Base-by-base conservation (phyloP, 225 moss, liverwort and hornwort species). In the Climacium dendroides region DNA sequence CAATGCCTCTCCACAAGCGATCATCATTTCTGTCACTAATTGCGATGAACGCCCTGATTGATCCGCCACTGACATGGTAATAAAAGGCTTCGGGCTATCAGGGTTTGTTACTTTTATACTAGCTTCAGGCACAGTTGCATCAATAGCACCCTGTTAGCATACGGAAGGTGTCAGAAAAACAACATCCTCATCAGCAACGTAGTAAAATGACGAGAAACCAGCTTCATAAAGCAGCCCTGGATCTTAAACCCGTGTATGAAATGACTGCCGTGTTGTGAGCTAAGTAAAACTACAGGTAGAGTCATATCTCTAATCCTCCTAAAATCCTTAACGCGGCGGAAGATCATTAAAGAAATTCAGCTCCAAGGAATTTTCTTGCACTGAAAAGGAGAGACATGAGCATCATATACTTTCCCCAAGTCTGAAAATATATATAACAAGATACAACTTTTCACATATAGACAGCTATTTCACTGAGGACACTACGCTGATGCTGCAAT, bases 1-100 rank as follows among this genome's bases (percentile, higher is more conserved):
- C 78, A 97, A 77, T 59, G 94, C 96, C 88, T 99, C 99, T 64
- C 99, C 99, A 88, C 99, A 97, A 70, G 96, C 90, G 85, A 99
- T 97, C 99, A 99, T 99, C 97, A 99, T 96, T 90, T 99, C 97
- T 18, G 96, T 88, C 72, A 99, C 99, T 60, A 99, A 92, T 86
- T 92, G 95, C 70, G 93, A 93, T 66, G 99, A 93, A 62, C 93
- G 96, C 57, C 90, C 86, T 78, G 93, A 91, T 87, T 95, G 96
- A 91, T 99, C 94, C 85, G 86, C 87, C 85, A 97, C 94, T 37
- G 93, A 91, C 41, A 99, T 71, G 47, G 62, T 60, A 74, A 99
- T 97, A 48, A 90, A 66, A 57, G 97, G 97, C 90, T 95, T 94
- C 30, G 92, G 88, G 60, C 87, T 94, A 54, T 96, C 91, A 60